Base-by-base conservation (phyloP, 352 stramenopile species). In the Halophytophthora polymorphica region DNA sequence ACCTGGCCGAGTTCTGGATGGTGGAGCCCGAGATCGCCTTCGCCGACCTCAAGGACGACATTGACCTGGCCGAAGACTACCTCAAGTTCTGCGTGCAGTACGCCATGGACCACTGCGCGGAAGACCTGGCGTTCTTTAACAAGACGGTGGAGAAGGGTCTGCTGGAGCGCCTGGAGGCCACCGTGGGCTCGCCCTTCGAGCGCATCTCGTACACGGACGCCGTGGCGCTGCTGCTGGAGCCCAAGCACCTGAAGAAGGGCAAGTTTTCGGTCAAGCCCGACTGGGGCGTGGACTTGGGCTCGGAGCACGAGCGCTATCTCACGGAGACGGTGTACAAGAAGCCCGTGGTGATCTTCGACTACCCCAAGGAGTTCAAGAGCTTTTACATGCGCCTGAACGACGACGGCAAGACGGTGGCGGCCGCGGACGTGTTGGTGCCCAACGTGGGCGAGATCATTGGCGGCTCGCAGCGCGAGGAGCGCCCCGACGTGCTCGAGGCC, bases 361-460 rank as follows among this genome's bases (percentile, higher is more conserved):
- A 99, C 81, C 97, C 97, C 6, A 98, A 97, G 63, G 82, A 88
- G 41, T 98, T 99, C 66, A 99, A 99, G 84, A 97, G 96, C 38
- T 99, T 99, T 64, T 99, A 99, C 83, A 99, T 99, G 97, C 85
- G 96, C 43, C 77, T 98, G 56, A 99, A 99, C 70, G 93, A 98
- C 42, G 93, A 97, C 60, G 88, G 86, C 45, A 91, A 98, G 73
- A 99, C 96, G 3, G 97, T 99, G 17, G 96, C 96, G 48, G 96
- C 96, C 12, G 97, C 98, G 58, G 97, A 99, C 66, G 76, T 99
- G 47, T 76, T 99, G 17, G 96, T 99, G 51, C 97, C 97, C 13
- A 88, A 96, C 45, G 91, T 99, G 25, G 82, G 88, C 23, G 97
- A 99, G 71, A 90, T 99, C 41, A 96, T 99, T 35, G 97, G 97